These are phyloP conservation scores for Tetrapyrgos nigripes DNA, from an alignment of 1,284 basidiomycete genomes.

Conservation along the genomic window DNA sequence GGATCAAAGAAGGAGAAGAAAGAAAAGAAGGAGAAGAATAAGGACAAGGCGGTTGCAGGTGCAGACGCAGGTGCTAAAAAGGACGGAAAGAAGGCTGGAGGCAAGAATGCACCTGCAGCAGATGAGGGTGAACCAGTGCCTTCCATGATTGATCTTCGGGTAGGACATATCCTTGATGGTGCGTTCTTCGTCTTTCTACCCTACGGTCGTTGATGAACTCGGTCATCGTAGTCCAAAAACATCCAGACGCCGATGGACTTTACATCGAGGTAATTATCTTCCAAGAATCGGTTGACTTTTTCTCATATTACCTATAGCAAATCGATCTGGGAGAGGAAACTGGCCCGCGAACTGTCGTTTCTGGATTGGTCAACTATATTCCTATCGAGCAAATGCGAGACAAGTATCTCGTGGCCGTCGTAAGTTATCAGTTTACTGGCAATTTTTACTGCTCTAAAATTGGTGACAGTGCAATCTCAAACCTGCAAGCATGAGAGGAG, in stretches of 20 bases:
- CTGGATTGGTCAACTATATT: slow-evolving; percentile 94
- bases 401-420: slow-evolving; percentile 86
- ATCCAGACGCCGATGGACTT: slow-evolving; percentile 93
- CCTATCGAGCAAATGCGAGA: slow-evolving; percentile 93
- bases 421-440: slow-evolving; percentile 42
- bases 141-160: slow-evolving; percentile 94
- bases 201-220: not conserved
- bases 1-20: slow-evolving; percentile 53
- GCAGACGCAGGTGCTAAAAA: slow-evolving; percentile 38
- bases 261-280: slow-evolving; percentile 77
- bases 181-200: slow-evolving; percentile 31
- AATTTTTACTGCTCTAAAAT: slow-evolving; percentile 2
- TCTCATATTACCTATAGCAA: slow-evolving; percentile 57
- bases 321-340: slow-evolving; percentile 95
- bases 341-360: slow-evolving; percentile 93
- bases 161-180: slow-evolving; percentile 92
- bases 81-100: slow-evolving; percentile 48
- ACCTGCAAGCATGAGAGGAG: slow-evolving; percentile 93
- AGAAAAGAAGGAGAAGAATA: slow-evolving; percentile 54
- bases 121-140: slow-evolving; percentile 83
- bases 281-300: slow-evolving; percentile 5
- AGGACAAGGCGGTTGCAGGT: slow-evolving; percentile 32
- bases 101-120: slow-evolving; percentile 52
- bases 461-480: slow-evolving; percentile 85
- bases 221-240: slow-evolving; percentile 62